Evolutionary conservation across 2,329 filamentous ascomycete genomes (phyloP).

Genomic region (Apiospora pterosperma): DNA sequence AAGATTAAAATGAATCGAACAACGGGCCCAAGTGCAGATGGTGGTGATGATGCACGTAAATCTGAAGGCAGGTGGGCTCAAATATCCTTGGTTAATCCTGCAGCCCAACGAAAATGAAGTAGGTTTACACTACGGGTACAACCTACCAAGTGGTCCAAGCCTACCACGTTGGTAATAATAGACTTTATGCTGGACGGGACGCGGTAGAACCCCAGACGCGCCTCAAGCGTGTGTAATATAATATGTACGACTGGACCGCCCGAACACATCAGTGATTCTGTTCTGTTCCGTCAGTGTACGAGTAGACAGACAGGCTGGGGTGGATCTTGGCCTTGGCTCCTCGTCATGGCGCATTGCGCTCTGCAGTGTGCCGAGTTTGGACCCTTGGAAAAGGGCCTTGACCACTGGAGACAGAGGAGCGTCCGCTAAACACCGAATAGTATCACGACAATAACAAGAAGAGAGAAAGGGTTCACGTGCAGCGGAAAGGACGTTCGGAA

Average conservation of each 20-base stretch:
- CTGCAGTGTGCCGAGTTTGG: not conserved
- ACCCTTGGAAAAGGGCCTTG: not conserved
- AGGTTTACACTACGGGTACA: not conserved
- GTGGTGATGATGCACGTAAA: no score
- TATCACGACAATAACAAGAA: not conserved
- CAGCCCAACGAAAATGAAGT: not conserved
- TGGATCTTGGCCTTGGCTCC: constrained; percentile 1
- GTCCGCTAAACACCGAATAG: not conserved
- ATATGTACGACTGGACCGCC: not conserved
- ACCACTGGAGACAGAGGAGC: not conserved
- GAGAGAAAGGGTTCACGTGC: not conserved
- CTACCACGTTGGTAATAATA: not conserved
- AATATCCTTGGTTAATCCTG: not conserved
- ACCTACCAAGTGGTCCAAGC: no score
- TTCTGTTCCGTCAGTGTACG: no score
- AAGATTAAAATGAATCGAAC: not conserved
- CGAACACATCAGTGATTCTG: not conserved
- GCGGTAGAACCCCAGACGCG: not conserved
- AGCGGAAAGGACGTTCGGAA: not conserved
- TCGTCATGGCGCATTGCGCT: not conserved
- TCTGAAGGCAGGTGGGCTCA: no score
- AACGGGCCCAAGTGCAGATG: not conserved
- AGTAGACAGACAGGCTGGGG: not conserved
- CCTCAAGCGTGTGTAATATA: not conserved
- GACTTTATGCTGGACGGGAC: not conserved